phyloP scores from a whole-genome alignment of 371 early-diverging fungal genomes.

The Mortierella sp. region DNA sequence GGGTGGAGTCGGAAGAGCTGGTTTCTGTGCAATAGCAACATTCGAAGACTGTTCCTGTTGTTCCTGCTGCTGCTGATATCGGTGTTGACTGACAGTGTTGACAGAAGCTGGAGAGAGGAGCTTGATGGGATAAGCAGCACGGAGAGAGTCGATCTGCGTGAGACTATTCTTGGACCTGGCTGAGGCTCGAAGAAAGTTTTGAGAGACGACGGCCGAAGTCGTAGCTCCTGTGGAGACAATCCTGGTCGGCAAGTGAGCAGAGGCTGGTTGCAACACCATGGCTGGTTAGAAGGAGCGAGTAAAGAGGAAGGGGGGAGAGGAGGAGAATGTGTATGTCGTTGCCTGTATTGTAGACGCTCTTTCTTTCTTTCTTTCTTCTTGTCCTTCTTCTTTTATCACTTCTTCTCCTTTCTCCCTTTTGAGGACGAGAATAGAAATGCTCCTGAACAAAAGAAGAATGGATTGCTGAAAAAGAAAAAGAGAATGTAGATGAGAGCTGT shows the following conservation, averaged over 20 bases:
- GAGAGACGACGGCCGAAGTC: conserved; percentile 46
- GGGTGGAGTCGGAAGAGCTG: conserved; percentile 24
- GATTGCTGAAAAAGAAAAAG: not conserved
- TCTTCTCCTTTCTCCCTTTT: not conserved
- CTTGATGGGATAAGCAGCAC: conserved; percentile 45
- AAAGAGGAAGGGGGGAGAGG: too few relatives aligned
- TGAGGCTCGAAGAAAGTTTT: conserved; percentile 41
- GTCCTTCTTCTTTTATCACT: not conserved
- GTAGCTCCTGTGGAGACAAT: conserved; percentile 31
- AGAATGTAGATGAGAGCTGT: not conserved
- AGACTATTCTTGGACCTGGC: conserved; percentile 42
- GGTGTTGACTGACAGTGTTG: conserved; percentile 21
- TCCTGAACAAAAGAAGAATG: not conserved
- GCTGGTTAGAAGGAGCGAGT: too few relatives aligned
- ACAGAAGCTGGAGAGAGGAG: conserved; percentile 41
- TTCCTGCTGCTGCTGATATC: not conserved
- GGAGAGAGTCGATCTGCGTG: conserved; percentile 49
- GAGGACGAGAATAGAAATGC: not conserved
- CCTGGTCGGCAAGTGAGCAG: conserved; percentile 34
- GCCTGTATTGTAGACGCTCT: too few relatives aligned
- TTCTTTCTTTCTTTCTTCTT: too few relatives aligned
- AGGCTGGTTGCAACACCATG: conserved; percentile 44
- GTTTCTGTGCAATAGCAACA: too few relatives aligned
- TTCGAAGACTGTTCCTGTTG: not conserved
- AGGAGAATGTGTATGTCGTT: too few relatives aligned